Conservation (phyloP, 306 rosid genomes). For the Cicer yamashitae region DNA sequence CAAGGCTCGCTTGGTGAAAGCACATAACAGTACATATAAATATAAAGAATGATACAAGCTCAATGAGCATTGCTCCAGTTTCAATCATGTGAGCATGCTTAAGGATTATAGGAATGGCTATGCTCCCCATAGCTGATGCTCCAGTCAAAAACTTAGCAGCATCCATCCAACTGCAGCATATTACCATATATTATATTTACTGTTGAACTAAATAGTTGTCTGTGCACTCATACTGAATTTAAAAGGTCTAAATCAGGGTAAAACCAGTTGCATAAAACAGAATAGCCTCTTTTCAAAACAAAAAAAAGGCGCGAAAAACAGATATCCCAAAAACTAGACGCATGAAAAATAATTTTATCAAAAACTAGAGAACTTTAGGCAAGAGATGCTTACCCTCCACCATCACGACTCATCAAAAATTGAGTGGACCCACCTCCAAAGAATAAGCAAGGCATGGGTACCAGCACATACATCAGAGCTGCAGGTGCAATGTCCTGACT, state of each 20-base stretch:
- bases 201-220: neutral
- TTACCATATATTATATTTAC: conserved; percentile 22
- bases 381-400: conserved; percentile 54
- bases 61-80: conserved; percentile 95
- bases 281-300: neutral
- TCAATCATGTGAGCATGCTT: conserved; percentile 91
- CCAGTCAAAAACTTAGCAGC: conserved; percentile 98
- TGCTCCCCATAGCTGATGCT: conserved; percentile 85
- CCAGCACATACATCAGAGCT: conserved; percentile 93
- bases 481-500: conserved; percentile 44
- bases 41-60: conserved; percentile 88
- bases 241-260: neutral
- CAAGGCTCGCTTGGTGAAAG: conserved; percentile 93
- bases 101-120: conserved; percentile 94
- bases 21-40: conserved; percentile 89
- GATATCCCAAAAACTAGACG: conserved; percentile 1
- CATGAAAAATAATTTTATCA: neutral
- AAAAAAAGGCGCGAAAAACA: neutral
- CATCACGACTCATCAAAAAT: conserved; percentile 74
- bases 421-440: conserved; percentile 96
- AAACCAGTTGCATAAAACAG: conserved; percentile 19
- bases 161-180: conserved; percentile 80
- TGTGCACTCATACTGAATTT: conserved; percentile 6
- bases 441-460: conserved; percentile 97
- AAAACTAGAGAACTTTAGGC: conserved; percentile 34